Base-by-base conservation (phyloP, 352 stramenopile genomes). In the Globisporangium perplexum region DNA sequence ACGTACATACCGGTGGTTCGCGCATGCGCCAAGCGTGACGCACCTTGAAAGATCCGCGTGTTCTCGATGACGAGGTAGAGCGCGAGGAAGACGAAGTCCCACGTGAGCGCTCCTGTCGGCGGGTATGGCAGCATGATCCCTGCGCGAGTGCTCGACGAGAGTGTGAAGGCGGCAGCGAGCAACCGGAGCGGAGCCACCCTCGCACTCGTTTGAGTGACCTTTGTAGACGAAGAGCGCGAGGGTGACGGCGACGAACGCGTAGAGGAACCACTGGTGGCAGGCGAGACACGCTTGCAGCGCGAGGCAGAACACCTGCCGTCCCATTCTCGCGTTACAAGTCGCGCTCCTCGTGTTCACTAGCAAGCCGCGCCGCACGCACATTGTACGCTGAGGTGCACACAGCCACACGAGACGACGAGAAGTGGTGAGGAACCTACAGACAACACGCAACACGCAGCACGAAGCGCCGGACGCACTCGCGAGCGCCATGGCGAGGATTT, bases 161-260 rank as follows among this genome's bases (percentile, higher is more conserved):
- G 36, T 7, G 17, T 36, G 8, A 11, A 15, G 26, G n/a, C 39
- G 14, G 5, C 38, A 44, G 38, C 15, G n/a, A n/a, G 41, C 41
- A 46, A 28, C n/a, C n/a, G 31, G 28, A 41, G 30, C 33, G 20
- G 17, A 51, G 8, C 5, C 6, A 11, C 4, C 30, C 6, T 7
- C 33, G 6, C 12, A 12, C 33, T 6, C 1, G 23, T 17, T 18
- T 31, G 57, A 20, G 8, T 12, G 57, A 71, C 76, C 63, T 75
- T 95, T 95, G 70, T 95, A 95, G 33, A 66, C 58, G 50, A 91
- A 92, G 18, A 86, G 61, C 26, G 53, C 66, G 17, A 78, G 47
- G 5, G 74, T 74, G 23, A 76, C 26, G 12, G 55, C n/a, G 20
- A 86, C 58, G 54, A 90, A 95, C 41, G 62, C 60, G 23, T 81